phyloP scores from a whole-genome alignment of 2,329 filamentous ascomycete species.

The Hypoxylon rubiginosum region DNA sequence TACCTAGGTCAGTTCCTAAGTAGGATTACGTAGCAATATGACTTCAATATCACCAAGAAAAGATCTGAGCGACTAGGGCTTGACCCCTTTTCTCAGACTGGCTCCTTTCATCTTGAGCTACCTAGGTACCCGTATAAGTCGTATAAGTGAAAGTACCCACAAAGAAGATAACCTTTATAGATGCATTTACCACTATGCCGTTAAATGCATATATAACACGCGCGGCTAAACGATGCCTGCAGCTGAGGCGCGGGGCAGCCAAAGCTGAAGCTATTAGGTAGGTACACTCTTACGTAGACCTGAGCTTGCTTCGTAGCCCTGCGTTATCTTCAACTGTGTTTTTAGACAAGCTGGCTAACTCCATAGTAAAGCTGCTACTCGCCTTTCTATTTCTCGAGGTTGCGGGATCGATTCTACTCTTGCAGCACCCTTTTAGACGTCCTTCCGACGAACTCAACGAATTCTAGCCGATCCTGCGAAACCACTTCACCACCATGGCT shows the following conservation, averaged over 20 bases:
- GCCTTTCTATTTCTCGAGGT: neutral
- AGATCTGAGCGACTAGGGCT: too few relatives aligned
- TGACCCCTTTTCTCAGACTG: neutral
- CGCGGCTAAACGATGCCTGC: neutral
- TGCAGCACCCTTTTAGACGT: conserved; percentile 7
- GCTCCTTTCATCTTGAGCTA: neutral
- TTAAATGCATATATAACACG: neutral
- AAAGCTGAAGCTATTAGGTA: neutral
- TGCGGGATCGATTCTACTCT: neutral
- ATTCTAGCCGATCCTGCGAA: neutral
- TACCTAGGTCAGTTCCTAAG: too few relatives aligned
- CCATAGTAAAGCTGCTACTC: neutral
- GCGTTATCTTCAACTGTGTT: neutral
- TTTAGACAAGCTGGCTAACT: neutral
- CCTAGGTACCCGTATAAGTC: too few relatives aligned
- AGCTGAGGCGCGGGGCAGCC: neutral
- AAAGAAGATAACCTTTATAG: neutral
- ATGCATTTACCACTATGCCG: neutral
- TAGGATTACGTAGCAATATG: too few relatives aligned
- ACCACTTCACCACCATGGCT: conserved; percentile 46
- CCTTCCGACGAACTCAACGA: conserved; percentile 1
- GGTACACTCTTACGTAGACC: conserved; percentile 26
- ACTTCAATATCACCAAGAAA: too few relatives aligned
- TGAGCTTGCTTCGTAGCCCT: conserved; percentile 3
- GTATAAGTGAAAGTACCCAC: neutral